phyloP scores from a whole-genome alignment of 2,329 filamentous ascomycete species.

The Dryadomyces quercivorus region DNA sequence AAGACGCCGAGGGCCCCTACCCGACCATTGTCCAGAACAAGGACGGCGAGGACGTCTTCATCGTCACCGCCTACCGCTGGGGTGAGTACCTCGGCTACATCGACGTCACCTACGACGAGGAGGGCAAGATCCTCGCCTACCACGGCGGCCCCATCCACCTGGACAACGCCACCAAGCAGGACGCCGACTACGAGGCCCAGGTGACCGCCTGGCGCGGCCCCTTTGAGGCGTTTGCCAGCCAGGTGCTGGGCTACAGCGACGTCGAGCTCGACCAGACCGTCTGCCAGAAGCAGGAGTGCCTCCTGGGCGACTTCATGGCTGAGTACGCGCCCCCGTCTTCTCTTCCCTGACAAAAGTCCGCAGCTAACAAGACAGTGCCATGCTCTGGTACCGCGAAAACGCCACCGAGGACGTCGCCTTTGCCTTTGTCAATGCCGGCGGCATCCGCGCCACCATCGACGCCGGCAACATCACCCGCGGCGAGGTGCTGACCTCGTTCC shows the following conservation, averaged over 20 bases:
- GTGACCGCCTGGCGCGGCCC: constrained; percentile 46
- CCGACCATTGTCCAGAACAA: constrained; percentile 50
- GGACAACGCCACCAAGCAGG: constrained; percentile 45
- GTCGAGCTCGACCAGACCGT: constrained; percentile 45
- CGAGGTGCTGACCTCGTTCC: constrained; percentile 51
- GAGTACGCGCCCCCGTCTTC: constrained; percentile 28
- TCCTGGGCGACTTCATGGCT: constrained; percentile 40
- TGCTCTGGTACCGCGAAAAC: constrained; percentile 46
- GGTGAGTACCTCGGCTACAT: constrained; percentile 58
- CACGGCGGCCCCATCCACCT: constrained; percentile 52
- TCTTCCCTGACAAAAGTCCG: too few relatives aligned
- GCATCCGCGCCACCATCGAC: constrained; percentile 51
- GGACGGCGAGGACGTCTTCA: constrained; percentile 54
- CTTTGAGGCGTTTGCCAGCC: constrained; percentile 45
- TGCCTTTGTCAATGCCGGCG: constrained; percentile 51
- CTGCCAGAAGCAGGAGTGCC: constrained; percentile 47
- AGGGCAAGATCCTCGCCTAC: constrained; percentile 50
- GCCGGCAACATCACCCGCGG: constrained; percentile 49
- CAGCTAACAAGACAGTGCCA: constrained; percentile 32
- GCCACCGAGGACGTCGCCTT: constrained; percentile 35
- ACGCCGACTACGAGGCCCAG: constrained; percentile 42
- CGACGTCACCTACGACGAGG: constrained; percentile 48
- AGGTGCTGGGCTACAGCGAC: constrained; percentile 42
- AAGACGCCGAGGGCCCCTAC: constrained; percentile 45
- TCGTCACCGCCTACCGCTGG: constrained; percentile 57